Base-by-base conservation (phyloP, 768 basidiomycete genomes). In the Nidularia sp. region DNA sequence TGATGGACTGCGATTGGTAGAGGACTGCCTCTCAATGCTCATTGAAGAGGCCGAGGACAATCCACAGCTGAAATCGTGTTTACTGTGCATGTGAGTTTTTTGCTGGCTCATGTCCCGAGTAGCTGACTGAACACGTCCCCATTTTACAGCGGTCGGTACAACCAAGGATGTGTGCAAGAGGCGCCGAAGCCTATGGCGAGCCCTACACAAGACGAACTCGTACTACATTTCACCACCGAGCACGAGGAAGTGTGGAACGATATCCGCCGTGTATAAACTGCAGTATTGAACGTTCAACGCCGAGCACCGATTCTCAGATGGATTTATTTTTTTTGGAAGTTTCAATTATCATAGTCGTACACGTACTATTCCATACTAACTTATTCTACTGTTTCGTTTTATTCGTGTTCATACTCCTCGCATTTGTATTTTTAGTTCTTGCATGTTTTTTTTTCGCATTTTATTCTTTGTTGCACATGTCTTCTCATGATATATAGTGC, bases 31-130 rank as follows among this genome's bases (percentile, higher is more conserved):
- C 18, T 67, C 66, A 50, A 72, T 70, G 8, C 67, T 83, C 25
- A 73, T 82, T 22, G 69, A 64, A 8, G 63, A 63, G 15, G 64
- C 65, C 10, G 66, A 67, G 4, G 58, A 62, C 6, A 60, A 63
- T 36, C 62, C 58, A 25, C 66, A 62, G 3, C 53, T 55, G 39
- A 57, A 69, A 35, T 70, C 68, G 41, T 85, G 84, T 52, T 67
- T 61, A 47, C 66, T 82, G 34, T 86, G 84, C 76, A 57, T 66
- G 84, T 82, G 50, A 64, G 83, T 72, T 29, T 48, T 12, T 51
- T 47, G 25, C 32, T 55, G 33, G 34, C 32, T 41, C 25, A n/a
- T 34, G 7, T 18, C 45, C 18, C 29, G 32, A 39, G 15, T 18
- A 4, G 46, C 48, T 45, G 10, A 25, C 41, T 15, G 48, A 42